Evolutionary conservation across 1,284 basidiomycete species (phyloP).

Genomic region (Puccinia coronata): DNA sequence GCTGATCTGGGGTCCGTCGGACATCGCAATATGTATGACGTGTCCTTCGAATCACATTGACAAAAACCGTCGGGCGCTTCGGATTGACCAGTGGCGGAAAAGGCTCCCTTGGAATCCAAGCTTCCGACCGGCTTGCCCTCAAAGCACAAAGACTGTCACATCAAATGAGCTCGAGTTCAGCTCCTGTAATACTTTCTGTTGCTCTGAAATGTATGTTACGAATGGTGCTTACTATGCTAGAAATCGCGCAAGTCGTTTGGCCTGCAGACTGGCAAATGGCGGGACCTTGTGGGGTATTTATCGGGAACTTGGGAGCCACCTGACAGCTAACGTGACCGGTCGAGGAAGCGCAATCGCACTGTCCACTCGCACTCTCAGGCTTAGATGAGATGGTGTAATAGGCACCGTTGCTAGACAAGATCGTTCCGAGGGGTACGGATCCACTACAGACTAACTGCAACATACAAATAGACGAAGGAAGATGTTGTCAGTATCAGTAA

Average conservation of each 20-base stretch:
- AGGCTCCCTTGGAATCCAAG: not conserved
- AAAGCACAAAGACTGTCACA: not conserved
- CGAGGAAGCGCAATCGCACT: not conserved
- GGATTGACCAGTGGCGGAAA: not conserved
- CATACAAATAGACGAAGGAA: too few relatives aligned
- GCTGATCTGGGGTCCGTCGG: not conserved
- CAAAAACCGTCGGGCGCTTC: not conserved
- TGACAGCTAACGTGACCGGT: not conserved
- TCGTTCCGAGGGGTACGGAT: not conserved
- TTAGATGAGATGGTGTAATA: not conserved
- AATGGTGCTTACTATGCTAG: not conserved
- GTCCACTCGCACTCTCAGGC: not conserved
- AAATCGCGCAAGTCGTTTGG: not conserved
- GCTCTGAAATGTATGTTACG: too few relatives aligned
- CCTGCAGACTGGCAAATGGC: not conserved
- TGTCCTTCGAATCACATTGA: not conserved
- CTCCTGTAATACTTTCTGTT: too few relatives aligned
- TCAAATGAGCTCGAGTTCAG: too few relatives aligned
- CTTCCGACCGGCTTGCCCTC: not conserved
- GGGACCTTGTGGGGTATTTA: not conserved
- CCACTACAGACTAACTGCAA: slow-evolving; percentile 4
- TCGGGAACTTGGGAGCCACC: not conserved
- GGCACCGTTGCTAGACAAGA: not conserved
- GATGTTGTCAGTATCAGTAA: too few relatives aligned
- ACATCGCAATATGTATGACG: not conserved